Base-by-base conservation (phyloP, 148 eudicot genomes). In the Nyssa sinensis region DNA sequence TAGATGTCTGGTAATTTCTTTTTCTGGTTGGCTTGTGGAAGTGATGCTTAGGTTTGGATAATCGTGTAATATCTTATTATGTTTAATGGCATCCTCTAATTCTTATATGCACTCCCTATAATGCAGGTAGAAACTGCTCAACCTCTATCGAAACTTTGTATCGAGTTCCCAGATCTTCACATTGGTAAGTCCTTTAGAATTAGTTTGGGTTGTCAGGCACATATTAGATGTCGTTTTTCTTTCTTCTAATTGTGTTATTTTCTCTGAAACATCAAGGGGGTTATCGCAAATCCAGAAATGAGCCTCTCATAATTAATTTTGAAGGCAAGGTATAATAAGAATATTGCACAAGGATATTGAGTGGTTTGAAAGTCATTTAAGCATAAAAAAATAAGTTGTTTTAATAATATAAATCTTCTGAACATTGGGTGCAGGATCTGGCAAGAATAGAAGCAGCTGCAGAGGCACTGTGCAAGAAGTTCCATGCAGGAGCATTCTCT, bases 51-150 rank as follows among this genome's bases (percentile, higher is more conserved):
- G 0, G 23, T 44, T n/a, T 44, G 30, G 44, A 39, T 49, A 62
- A 39, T 67, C 14, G 44, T 49, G 51, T 41, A 27, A 61, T 24
- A 49, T 44, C 31, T 61, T 47, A 2, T 68, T 34, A 7, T 53
- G 29, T 33, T 5, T 37, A 16, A 34, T 33, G 70, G 23, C 35
- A 24, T 55, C 62, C 23, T 39, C 59, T 44, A 35, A 66, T 63
- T 41, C 10, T 49, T 24, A 16, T 39, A 27, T 66, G 47, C 31
- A n/a, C 33, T 44, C 13, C 25, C 61, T 34, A 16, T 69, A 25
- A 73, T 84, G 81, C 91, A 94, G 98, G 79, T 94, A 39, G 93
- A 88, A 86, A 81, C 77, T 49, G 93, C 97, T 66, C 92, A 90
- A 60, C 91, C 98, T 51, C 81, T 95, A 57, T 87, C 92, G 35